Evolutionary conservation across 805 yeast species (phyloP).

Genomic region (Nakazawaea peltata): DNA sequence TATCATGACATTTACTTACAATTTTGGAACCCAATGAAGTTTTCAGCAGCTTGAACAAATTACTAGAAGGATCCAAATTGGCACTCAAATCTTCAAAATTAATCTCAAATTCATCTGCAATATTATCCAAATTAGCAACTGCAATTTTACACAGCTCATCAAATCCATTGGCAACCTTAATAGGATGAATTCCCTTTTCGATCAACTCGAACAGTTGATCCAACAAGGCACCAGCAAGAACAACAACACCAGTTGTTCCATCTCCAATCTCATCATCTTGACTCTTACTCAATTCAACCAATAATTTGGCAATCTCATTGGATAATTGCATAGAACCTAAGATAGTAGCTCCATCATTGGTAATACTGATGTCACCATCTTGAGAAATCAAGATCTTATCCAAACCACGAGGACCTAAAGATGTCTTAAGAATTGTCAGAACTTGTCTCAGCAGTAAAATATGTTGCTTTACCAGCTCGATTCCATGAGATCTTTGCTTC

Average conservation of each 20-base stretch:
- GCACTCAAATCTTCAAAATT: slow-evolving; percentile 31
- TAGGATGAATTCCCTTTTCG: slow-evolving; percentile 96
- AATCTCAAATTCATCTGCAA: slow-evolving; percentile 60
- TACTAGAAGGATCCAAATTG: slow-evolving; percentile 29
- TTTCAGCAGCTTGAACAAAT: slow-evolving; percentile 83
- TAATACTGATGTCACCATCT: slow-evolving; percentile 96
- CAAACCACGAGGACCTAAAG: slow-evolving; percentile 96
- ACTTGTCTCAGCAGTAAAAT: slow-evolving; percentile 93
- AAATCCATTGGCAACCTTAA: slow-evolving; percentile 92
- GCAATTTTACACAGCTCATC: slow-evolving; percentile 96
- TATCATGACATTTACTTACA: slow-evolving; percentile 88
- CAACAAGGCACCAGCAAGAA: slow-evolving; percentile 85
- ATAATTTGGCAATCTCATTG: slow-evolving; percentile 89
- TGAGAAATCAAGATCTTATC: slow-evolving; percentile 93
- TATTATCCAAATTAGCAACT: slow-evolving; percentile 60
- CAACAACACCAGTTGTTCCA: slow-evolving; percentile 99
- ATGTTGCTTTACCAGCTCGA: slow-evolving; percentile 80
- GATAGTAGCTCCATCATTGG: slow-evolving; percentile 98
- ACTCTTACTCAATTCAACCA: slow-evolving; percentile 88
- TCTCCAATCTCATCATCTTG: slow-evolving; percentile 99
- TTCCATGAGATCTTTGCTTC: slow-evolving; percentile 56
- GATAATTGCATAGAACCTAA: slow-evolving; percentile 92
- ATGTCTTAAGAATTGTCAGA: slow-evolving; percentile 83
- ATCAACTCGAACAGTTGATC: slow-evolving; percentile 93
- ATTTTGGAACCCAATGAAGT: slow-evolving; percentile 94